A percentile compares a stretch with the other conserved stretches of the same genome.
Conservation (phyloP, 1,139 yeast genomes). For the Yamadazyma conglobata region DNA sequence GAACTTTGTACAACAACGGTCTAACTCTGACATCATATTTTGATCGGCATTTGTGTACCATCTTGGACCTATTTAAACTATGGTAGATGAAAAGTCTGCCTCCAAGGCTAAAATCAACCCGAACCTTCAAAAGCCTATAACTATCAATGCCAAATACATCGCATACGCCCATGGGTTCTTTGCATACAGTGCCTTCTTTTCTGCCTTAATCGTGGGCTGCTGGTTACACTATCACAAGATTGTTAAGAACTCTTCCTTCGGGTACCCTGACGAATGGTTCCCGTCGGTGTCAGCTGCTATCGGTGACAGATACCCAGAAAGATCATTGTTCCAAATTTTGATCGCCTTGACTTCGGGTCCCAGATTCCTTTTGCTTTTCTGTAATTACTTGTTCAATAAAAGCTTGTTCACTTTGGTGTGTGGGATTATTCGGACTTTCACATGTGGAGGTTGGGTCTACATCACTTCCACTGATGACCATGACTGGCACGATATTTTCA, state of each 20-base stretch:
- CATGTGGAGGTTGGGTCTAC: constrained; percentile 99
- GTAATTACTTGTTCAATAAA: constrained; percentile 49
- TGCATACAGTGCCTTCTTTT: constrained; percentile 69
- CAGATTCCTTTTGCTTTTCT: constrained; percentile 66
- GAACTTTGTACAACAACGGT: no score
- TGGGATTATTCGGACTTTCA: constrained; percentile 79
- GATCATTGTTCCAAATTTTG: constrained; percentile 84
- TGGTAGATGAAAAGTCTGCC: background rate
- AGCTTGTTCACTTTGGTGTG: constrained; percentile 33
- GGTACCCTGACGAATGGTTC: constrained; percentile 98
- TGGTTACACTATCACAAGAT: constrained; percentile 79
- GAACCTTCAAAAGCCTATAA: constrained; percentile 1
- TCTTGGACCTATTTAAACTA: no score
- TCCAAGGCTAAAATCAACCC: background rate
- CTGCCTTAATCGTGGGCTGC: constrained; percentile 72
- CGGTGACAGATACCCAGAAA: constrained; percentile 94
- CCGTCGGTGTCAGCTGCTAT: constrained; percentile 96
- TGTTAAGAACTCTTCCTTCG: constrained; percentile 78
- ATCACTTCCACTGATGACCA: constrained; percentile 96
- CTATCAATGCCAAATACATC: constrained; percentile 57
- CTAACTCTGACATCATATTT: no score
- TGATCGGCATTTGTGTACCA: no score
- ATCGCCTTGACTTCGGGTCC: constrained; percentile 84
- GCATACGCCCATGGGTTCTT: constrained; percentile 70
- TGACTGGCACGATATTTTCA: constrained; percentile 91